These are phyloP conservation scores for Macrocybe gigantea DNA, from an alignment of 768 basidiomycete genomes.

Conservation along the genomic window DNA sequence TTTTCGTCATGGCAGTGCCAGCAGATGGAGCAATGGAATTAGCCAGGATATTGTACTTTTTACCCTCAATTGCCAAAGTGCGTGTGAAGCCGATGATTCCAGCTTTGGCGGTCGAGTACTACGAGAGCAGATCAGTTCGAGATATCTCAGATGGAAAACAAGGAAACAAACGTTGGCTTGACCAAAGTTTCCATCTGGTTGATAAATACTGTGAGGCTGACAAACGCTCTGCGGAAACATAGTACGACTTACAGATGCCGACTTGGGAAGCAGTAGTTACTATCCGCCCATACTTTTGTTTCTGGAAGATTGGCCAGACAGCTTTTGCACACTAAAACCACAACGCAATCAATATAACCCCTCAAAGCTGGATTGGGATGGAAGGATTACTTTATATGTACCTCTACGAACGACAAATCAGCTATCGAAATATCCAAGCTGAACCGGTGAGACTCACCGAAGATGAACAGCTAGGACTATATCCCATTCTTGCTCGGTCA, in stretches of 20 bases:
- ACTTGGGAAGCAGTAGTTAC: conserved; percentile 91
- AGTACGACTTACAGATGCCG: conserved; percentile 69
- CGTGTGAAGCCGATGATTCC: conserved; percentile 88
- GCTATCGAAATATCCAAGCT: background rate
- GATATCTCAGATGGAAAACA: background rate
- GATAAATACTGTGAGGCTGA: background rate
- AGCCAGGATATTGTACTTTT: conserved; percentile 84
- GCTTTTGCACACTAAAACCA: conserved; percentile 77
- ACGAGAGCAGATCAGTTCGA: conserved; percentile 5
- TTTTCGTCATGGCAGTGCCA: conserved; percentile 89
- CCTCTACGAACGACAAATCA: conserved; percentile 38
- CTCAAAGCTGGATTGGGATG: background rate
- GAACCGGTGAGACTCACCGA: conserved; percentile 28
- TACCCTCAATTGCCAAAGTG: conserved; percentile 86
- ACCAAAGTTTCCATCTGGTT: conserved; percentile 86
- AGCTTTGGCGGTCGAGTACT: conserved; percentile 93
- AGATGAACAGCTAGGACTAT: conserved; percentile 85
- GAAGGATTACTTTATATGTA: conserved; percentile 71
- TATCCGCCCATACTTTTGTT: conserved; percentile 95
- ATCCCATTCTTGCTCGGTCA: conserved; percentile 95
- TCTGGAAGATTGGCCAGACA: conserved; percentile 94
- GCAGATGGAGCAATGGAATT: conserved; percentile 87
- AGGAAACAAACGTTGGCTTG: conserved; percentile 68
- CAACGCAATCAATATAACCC: background rate
- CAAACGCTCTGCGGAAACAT: background rate